A percentile compares a stretch with the other conserved stretches of the same genome.
phyloP scores from a whole-genome alignment of 192 early-diverging fungal species.

The Podila clonocystis region DNA sequence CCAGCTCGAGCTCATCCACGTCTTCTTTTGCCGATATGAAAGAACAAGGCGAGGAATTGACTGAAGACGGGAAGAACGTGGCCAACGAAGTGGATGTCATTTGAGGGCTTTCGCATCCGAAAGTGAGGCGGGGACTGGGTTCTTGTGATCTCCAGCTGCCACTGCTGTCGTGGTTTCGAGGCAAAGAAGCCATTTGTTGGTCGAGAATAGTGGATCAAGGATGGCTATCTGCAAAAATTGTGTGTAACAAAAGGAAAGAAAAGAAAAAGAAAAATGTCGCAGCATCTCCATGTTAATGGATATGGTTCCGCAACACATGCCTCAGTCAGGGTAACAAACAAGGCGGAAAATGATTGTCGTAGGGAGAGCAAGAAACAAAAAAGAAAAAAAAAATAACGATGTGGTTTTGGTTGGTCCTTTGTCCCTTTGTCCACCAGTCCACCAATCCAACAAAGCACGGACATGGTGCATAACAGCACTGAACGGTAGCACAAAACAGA shows the following conservation, averaged over 20 bases:
- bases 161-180: constrained; percentile 1
- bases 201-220: background rate
- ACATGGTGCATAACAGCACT: no score
- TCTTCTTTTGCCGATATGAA: constrained; percentile 31
- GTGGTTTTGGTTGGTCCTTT: no score
- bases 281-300: no score
- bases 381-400: no score
- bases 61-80: constrained; percentile 19
- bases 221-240: background rate
- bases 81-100: background rate
- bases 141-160: background rate
- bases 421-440: no score
- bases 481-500: no score
- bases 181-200: background rate
- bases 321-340: no score
- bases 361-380: no score
- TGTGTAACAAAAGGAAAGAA: background rate
- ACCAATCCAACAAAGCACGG: no score
- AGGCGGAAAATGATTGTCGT: no score
- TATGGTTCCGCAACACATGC: no score
- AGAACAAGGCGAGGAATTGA: constrained; percentile 31
- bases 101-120: background rate
- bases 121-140: background rate
- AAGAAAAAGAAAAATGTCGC: no score
- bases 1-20: constrained; percentile 2